Conservation (phyloP, 2,329 filamentous ascomycete genomes). For the Penicillium oxalicum region DNA sequence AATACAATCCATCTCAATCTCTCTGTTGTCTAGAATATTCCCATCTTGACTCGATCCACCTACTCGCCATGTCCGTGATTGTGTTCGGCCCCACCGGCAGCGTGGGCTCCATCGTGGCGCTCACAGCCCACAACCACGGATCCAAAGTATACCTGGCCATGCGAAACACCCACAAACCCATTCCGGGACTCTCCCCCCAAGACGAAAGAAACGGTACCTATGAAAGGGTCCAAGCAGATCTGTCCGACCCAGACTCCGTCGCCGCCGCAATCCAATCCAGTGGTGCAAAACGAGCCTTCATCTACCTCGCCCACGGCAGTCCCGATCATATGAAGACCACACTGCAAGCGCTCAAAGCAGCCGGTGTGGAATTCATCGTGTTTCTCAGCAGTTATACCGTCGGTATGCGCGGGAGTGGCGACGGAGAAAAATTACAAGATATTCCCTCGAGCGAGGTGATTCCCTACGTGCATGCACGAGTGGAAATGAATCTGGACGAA, state of each 20-base stretch:
- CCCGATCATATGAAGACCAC: slow-evolving; percentile 38
- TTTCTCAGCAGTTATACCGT: slow-evolving; percentile 43
- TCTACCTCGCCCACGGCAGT: slow-evolving; percentile 37
- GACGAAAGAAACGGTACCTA: slow-evolving; percentile 29
- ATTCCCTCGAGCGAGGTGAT: slow-evolving; percentile 31
- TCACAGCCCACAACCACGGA: slow-evolving; percentile 35
- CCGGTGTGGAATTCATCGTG: slow-evolving; percentile 43
- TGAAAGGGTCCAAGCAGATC: slow-evolving; percentile 41
- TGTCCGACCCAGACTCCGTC: slow-evolving; percentile 40
- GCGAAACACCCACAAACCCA: slow-evolving; percentile 42
- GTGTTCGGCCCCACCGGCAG: slow-evolving; percentile 48
- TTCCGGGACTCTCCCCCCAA: slow-evolving; percentile 29
- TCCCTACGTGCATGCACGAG: slow-evolving; percentile 39
- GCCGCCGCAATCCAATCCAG: slow-evolving; percentile 33
- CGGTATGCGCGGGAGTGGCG: not conserved
- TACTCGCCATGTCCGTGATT: slow-evolving; percentile 20
- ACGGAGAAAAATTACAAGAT: slow-evolving; percentile 17
- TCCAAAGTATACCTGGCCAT: slow-evolving; percentile 46
- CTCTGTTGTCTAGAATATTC: too few species aligned
- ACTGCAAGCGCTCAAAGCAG: slow-evolving; percentile 41
- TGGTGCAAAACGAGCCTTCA: slow-evolving; percentile 45
- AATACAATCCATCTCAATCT: too few species aligned
- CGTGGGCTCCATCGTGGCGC: slow-evolving; percentile 40
- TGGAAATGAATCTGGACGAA: slow-evolving; percentile 41
- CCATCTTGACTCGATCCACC: too few species aligned